Conservation (phyloP, 2,329 filamentous ascomycete genomes). For the Cercospora beticola region DNA sequence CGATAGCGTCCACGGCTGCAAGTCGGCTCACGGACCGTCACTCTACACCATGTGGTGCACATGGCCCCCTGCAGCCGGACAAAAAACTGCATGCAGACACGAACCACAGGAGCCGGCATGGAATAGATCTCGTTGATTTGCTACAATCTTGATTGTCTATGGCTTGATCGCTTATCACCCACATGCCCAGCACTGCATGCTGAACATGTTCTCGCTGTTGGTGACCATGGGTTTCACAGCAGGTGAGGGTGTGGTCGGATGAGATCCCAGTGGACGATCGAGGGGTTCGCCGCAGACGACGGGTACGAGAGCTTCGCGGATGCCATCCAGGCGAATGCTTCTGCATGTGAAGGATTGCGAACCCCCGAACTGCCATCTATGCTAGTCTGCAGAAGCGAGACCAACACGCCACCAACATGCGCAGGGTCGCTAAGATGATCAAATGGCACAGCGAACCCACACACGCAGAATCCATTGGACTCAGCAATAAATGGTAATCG, state of each 20-base stretch:
- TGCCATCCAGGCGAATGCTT: conserved; percentile 1
- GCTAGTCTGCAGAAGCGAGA: background rate
- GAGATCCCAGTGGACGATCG: conserved; percentile 1
- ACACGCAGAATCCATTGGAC: background rate
- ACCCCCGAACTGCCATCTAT: background rate
- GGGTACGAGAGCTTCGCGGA: background rate
- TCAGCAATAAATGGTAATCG: background rate
- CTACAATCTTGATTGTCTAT: background rate
- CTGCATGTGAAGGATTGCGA: background rate
- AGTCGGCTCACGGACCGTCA: conserved; percentile 7
- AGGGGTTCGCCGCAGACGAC: background rate
- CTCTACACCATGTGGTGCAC: conserved; percentile 8
- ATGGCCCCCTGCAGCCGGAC: conserved; percentile 11
- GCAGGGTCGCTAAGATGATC: background rate
- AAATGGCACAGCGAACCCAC: background rate
- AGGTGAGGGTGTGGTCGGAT: background rate
- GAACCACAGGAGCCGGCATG: conserved; percentile 2
- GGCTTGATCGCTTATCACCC: background rate
- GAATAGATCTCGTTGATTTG: background rate
- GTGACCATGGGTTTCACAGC: background rate
- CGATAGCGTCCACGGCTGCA: conserved; percentile 5
- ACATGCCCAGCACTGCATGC: background rate
- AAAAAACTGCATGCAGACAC: background rate
- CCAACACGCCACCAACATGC: background rate
- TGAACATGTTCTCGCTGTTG: background rate